Evolutionary conservation across 108 stramenopile species (phyloP), one percentile per base, ranked within the genome.

Genomic region (Heterococcus sp.): DNA sequence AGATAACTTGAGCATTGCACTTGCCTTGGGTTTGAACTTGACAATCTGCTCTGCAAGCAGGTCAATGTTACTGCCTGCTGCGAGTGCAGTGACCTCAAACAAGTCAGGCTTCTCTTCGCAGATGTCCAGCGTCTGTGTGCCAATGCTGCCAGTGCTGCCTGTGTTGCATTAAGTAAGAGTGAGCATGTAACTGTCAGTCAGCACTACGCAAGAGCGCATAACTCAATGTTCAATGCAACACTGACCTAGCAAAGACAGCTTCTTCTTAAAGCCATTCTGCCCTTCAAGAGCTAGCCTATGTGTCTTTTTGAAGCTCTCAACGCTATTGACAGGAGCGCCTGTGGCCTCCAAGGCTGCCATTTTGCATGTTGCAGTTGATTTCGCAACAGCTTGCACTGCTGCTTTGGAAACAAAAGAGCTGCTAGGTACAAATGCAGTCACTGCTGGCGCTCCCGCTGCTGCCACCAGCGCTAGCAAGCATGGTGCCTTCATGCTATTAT

Each of bases 101-200:
- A 93, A 92, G 35, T 96, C 93, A 27, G 95, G 94, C 75, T 92
- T 93, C 31, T 93, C 96, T 76, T 92, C 89, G 40, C 93, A 93
- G 69, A 97, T 96, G 30, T 97, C 95, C 32, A 97, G 89, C 0
- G 96, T 97, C 84, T 97, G 96, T 26, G 96, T 97, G 39, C 96
- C 96, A 71, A 97, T 97, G 63, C 90, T 91, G 33, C 96, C 96
- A 29, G 69, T 35, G n/a, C 30, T 26, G 71, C 37, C 31, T 35
- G 37, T 2, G 37, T 29, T 14, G 36, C 37, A 33, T 32, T n/a
- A 38, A 5, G 0, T 31, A 74, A 37, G 72, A 36, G 28, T n/a
- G 71, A 5, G 37, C 2, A 4, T 28, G 29, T n/a, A 32, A 28
- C 8, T 67, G 33, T 14, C 2, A 14, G 65, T 14, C 36, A 67